A percentile compares a stretch with the other conserved stretches of the same genome.
These are phyloP conservation scores for Cardiospermum halicacabum DNA, from an alignment of 345 rosid genomes.

Conservation along the genomic window DNA sequence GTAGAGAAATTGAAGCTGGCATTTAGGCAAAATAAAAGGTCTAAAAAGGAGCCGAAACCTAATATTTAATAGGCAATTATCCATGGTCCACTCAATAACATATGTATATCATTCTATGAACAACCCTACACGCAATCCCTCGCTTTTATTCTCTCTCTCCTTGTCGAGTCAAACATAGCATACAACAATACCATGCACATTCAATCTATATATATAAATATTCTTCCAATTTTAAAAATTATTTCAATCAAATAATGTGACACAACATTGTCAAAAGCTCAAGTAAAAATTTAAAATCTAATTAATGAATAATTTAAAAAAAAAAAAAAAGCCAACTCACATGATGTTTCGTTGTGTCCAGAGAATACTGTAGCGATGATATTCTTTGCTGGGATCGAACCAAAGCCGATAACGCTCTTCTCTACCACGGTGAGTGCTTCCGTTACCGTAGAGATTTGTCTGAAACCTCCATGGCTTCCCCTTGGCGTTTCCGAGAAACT, in stretches of 20 bases:
- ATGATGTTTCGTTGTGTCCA: conserved; percentile 76
- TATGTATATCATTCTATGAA: neutral
- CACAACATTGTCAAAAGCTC: no score
- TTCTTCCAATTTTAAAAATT: no score
- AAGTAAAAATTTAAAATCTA: no score
- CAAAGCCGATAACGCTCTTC: conserved; percentile 90
- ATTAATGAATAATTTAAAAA: neutral
- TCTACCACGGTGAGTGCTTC: conserved; percentile 84
- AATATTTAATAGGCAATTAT: no score
- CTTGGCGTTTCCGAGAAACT: conserved; percentile 75
- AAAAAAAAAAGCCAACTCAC: conserved; percentile 35
- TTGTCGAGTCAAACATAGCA: neutral
- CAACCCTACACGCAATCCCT: conserved; percentile 19
- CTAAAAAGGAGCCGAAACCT: conserved; percentile 5
- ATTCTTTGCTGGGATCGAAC: conserved; percentile 87
- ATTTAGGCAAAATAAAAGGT: conserved; percentile 1
- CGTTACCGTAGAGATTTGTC: conserved; percentile 87
- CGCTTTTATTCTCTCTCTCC: neutral
- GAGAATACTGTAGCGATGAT: conserved; percentile 80
- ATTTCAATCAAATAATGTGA: no score
- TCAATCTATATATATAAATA: no score
- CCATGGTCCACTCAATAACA: conserved; percentile 13
- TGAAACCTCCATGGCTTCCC: conserved; percentile 96
- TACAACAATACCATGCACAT: no score
- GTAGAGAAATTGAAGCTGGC: neutral